A percentile compares a stretch with the other conserved stretches of the same genome.
Conservation (phyloP, 805 yeast species). For the Lipomyces kockii region DNA sequence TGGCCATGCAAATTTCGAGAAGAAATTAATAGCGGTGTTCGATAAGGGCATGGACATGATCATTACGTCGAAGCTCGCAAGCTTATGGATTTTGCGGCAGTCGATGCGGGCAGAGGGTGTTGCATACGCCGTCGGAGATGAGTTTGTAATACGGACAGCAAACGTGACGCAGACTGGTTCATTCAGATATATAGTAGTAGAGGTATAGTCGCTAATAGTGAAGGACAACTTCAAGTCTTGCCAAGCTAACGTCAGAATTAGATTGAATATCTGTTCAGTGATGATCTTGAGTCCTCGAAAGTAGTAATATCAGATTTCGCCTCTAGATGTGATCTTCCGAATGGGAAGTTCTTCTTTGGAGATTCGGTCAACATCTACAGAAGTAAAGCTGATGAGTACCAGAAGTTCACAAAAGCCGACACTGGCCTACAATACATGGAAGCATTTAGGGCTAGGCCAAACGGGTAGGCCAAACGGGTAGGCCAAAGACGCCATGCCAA, state of each 20-base stretch:
- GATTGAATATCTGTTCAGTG: slow-evolving; percentile 25
- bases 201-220: slow-evolving; percentile 11
- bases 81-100: slow-evolving; percentile 73
- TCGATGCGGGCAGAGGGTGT: slow-evolving; percentile 75
- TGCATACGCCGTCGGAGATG: slow-evolving; percentile 56
- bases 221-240: neutral
- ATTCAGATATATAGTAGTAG: slow-evolving; percentile 50
- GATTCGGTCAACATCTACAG: slow-evolving; percentile 16
- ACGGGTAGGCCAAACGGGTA: slow-evolving; percentile 11
- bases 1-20: slow-evolving; percentile 46
- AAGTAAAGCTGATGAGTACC: slow-evolving; percentile 1
- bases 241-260: slow-evolving; percentile 1
- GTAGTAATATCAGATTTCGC: slow-evolving; percentile 13
- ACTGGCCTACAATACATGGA: slow-evolving; percentile 33
- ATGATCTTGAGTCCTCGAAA: slow-evolving; percentile 17
- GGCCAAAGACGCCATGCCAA: neutral
- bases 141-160: slow-evolving; percentile 62
- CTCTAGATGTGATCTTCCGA: slow-evolving; percentile 19
- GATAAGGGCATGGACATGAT: slow-evolving; percentile 63
- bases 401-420: slow-evolving; percentile 13
- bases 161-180: slow-evolving; percentile 76
- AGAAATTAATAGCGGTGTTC: slow-evolving; percentile 47
- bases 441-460: slow-evolving; percentile 24
- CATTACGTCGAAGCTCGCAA: slow-evolving; percentile 61
- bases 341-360: slow-evolving; percentile 28